phyloP scores from a whole-genome alignment of 1,284 basidiomycete species.

The Fomitopsis palustris region DNA sequence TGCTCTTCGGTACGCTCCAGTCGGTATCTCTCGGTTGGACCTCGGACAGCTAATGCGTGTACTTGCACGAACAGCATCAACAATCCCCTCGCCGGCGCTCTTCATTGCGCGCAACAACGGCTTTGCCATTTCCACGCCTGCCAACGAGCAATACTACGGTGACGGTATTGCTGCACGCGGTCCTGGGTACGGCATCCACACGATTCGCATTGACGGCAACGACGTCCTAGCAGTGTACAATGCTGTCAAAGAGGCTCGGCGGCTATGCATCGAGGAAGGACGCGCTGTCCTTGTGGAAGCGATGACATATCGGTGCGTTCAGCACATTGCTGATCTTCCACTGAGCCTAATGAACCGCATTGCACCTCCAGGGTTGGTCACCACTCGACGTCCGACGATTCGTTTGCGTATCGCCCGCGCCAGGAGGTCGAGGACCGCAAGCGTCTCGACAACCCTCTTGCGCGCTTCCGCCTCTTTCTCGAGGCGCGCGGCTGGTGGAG shows the following conservation, averaged over 20 bases:
- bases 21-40: not conserved
- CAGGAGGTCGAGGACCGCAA: conserved; percentile 87
- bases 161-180: conserved; percentile 93
- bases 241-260: conserved; percentile 79
- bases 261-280: conserved; percentile 73
- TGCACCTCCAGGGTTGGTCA: conserved; percentile 68
- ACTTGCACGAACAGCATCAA: conserved; percentile 48
- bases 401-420: conserved; percentile 83
- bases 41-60: not conserved
- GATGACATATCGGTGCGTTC: conserved; percentile 79
- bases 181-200: conserved; percentile 91
- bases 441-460: conserved; percentile 85
- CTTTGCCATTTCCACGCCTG: conserved; percentile 93
- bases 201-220: conserved; percentile 91
- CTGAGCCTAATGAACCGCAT: not conserved
- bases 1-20: conserved; percentile 48
- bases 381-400: conserved; percentile 94
- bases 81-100: conserved; percentile 68
- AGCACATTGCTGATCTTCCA: not conserved
- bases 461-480: conserved; percentile 81
- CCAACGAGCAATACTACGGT: conserved; percentile 86
- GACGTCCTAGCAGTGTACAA: conserved; percentile 85
- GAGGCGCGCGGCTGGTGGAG: conserved; percentile 88
- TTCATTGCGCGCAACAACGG: conserved; percentile 85
- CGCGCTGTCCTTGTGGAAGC: conserved; percentile 88